Base-by-base conservation (phyloP, 179 eudicot genomes). In the Spergularia azorica region DNA sequence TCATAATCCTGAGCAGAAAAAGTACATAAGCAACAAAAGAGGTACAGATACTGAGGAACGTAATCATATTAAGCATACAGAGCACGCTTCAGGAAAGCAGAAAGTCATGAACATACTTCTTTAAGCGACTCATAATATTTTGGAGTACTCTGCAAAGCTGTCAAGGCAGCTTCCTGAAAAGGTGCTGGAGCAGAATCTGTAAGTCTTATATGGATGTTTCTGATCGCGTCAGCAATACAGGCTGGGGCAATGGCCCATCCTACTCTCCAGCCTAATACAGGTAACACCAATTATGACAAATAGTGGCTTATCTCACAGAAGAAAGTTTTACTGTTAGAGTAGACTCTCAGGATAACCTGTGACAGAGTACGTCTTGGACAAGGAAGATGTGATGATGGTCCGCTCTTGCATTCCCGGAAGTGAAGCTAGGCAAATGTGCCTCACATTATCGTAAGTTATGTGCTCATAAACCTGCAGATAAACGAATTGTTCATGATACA, bases 181-280 rank as follows among this genome's bases (percentile, higher is more conserved):
- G 98, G 98, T 74, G 98, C 97, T 26, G 98, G 98, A 85, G 98
- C 98, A 75, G 95, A 95, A 84, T 93, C 98, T 36, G 93, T 88
- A 58, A 95, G 76, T 86, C 83, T 90, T 48, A 87, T 77, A 77
- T 95, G 98, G 64, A 93, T 90, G 77, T 95, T 95, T 82, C 92
- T 83, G 26, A 95, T 90, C 52, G 97, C 97, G 64, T 93, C 88
- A 39, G 97, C 97, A 73, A 95, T 81, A 77, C 86, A 86, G 54
- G 90, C 63, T 11, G 98, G 89, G 17, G 91, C 97, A 51, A 93
- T 82, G 38, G 98, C 98, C 98, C 98, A 95, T 76, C 98, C 98
- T 63, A 95, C 79, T 79, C 98, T 89, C 98, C 98, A 95, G 78
- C 98, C 98, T 95, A 81, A 84, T 64, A 73, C 20, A 70, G 1